phyloP scores from a whole-genome alignment of 2,329 filamentous ascomycete species.

The Knoxdaviesia capensis region DNA sequence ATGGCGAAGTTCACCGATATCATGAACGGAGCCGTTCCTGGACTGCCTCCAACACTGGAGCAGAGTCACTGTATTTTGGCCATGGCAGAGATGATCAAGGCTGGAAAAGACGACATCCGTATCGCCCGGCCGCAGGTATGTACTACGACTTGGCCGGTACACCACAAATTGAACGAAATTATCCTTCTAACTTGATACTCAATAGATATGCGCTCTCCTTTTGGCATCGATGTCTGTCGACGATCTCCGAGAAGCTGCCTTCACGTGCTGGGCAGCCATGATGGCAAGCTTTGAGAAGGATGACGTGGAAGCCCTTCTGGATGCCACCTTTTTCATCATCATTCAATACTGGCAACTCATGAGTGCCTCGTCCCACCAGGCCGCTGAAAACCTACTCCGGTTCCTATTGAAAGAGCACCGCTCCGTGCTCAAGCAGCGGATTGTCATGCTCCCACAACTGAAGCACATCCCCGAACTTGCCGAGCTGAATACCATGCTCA shows the following conservation, averaged over 20 bases:
- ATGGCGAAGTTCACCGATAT: conserved; percentile 64
- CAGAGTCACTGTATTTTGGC: conserved; percentile 61
- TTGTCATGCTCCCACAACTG: conserved; percentile 62
- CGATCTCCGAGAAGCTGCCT: conserved; percentile 57
- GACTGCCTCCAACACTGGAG: conserved; percentile 38
- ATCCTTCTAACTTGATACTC: neutral
- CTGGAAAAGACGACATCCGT: conserved; percentile 53
- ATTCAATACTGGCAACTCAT: conserved; percentile 60
- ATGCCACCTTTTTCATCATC: conserved; percentile 78
- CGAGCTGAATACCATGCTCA: conserved; percentile 46
- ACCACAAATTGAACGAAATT: neutral
- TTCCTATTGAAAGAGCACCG: conserved; percentile 44
- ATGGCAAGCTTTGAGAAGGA: conserved; percentile 55
- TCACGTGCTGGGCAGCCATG: conserved; percentile 69
- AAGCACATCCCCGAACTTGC: conserved; percentile 47
- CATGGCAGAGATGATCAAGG: conserved; percentile 69
- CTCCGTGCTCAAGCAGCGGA: conserved; percentile 39
- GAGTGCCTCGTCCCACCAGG: conserved; percentile 34
- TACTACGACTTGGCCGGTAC: conserved; percentile 2
- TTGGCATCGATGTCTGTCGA: conserved; percentile 62
- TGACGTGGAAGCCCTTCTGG: conserved; percentile 61
- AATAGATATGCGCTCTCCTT: conserved; percentile 73
- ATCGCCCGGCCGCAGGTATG: conserved; percentile 69
- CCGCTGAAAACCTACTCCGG: conserved; percentile 41
- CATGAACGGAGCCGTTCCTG: conserved; percentile 45